phyloP scores from a whole-genome alignment of 768 basidiomycete genomes.

The Suillus hirtellus region DNA sequence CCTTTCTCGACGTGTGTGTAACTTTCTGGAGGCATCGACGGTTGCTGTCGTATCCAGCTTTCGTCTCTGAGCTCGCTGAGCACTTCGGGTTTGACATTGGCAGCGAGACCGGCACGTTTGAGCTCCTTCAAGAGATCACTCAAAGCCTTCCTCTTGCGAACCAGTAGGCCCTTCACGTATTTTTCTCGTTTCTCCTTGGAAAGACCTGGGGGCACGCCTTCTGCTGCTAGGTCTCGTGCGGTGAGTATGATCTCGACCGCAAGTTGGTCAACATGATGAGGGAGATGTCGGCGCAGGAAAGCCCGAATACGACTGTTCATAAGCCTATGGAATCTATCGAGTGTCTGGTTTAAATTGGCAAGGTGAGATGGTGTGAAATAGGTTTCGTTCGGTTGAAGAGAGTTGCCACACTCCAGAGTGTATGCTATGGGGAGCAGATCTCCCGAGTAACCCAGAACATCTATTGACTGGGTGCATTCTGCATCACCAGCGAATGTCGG shows the following conservation, averaged over 20 bases:
- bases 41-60: conserved; percentile 69
- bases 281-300: conserved; percentile 42
- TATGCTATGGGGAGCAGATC: neutral
- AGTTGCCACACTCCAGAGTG: conserved; percentile 1
- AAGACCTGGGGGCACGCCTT: conserved; percentile 42
- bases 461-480: conserved; percentile 29
- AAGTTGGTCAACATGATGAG: conserved; percentile 51
- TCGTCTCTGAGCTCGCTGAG: conserved; percentile 54
- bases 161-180: conserved; percentile 69
- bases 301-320: conserved; percentile 43
- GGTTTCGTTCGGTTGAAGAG: conserved; percentile 4
- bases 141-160: conserved; percentile 87
- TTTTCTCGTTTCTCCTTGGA: conserved; percentile 55
- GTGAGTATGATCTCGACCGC: conserved; percentile 65
- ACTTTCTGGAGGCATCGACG: conserved; percentile 33
- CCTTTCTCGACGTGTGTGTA: conserved; percentile 38
- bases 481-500: conserved; percentile 36
- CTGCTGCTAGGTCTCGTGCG: conserved; percentile 53
- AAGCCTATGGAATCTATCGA: conserved; percentile 48
- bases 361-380: conserved; percentile 38
- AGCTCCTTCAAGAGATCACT: conserved; percentile 89
- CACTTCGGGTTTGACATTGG: conserved; percentile 69
- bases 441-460: conserved; percentile 14
- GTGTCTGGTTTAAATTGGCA: conserved; percentile 50
- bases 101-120: conserved; percentile 73